Conservation (phyloP, 306 rosid genomes). For the Quercus bicolor region DNA sequence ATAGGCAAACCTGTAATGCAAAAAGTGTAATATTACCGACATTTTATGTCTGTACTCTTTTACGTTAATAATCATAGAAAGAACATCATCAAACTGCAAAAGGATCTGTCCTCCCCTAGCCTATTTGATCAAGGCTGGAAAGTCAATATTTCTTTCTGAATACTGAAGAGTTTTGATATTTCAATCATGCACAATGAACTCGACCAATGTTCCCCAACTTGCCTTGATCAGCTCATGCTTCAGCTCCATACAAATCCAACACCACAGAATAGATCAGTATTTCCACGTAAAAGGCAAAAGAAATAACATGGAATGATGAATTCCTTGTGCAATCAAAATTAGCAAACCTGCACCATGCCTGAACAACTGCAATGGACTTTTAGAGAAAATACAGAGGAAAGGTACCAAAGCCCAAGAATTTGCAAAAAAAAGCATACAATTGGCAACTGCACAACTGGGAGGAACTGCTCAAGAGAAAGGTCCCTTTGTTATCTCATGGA, state of each 20-base stretch:
- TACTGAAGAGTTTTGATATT: neutral
- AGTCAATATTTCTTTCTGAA: neutral
- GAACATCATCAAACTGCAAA: slow-evolving; percentile 1
- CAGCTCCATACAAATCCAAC: neutral
- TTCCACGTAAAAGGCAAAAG: slow-evolving; percentile 19
- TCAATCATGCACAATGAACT: neutral
- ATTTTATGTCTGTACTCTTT: neutral
- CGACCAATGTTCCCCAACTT: neutral
- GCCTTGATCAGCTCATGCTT: neutral
- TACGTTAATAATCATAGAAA: neutral
- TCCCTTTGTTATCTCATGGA: slow-evolving; percentile 25
- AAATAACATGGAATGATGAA: slow-evolving; percentile 13
- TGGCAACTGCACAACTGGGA: slow-evolving; percentile 6
- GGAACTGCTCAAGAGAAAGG: slow-evolving; percentile 18
- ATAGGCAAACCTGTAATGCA: neutral
- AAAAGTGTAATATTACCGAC: neutral
- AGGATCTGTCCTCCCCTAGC: neutral
- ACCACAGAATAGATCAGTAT: neutral
- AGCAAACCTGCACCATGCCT: slow-evolving; percentile 30
- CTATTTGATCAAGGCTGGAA: neutral
- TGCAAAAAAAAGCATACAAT: neutral
- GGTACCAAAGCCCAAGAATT: slow-evolving; percentile 19
- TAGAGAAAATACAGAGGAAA: slow-evolving; percentile 18
- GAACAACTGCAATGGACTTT: neutral
- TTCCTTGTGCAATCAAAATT: slow-evolving; percentile 23